Conservation (phyloP, 1,284 basidiomycete genomes). For the Fomitopsis betulina region DNA sequence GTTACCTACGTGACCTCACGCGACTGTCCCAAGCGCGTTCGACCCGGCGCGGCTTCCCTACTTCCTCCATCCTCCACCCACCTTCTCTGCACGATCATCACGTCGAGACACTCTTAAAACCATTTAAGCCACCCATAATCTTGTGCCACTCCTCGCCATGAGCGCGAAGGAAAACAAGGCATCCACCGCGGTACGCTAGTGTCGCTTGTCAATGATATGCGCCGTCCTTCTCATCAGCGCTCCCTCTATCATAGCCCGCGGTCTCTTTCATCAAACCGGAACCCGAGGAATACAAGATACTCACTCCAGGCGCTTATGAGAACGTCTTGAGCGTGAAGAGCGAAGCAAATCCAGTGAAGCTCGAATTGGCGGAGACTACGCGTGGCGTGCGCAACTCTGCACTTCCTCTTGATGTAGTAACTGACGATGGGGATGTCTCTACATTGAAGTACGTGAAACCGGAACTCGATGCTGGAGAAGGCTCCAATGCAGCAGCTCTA, state of each 20-base stretch:
- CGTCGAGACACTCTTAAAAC: not conserved
- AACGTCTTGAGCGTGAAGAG: not conserved
- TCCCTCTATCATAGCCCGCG: constrained; percentile 9
- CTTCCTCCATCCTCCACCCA: not conserved
- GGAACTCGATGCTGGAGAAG: constrained; percentile 26
- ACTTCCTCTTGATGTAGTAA: not conserved
- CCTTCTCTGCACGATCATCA: not conserved
- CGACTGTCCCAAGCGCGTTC: constrained; percentile 11
- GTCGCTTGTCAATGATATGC: not conserved
- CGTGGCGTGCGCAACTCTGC: not conserved
- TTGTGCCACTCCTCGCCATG: constrained; percentile 12
- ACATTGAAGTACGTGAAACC: constrained; percentile 23
- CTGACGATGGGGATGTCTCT: not conserved
- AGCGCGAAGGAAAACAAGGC: constrained; percentile 27
- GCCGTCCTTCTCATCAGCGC: not conserved
- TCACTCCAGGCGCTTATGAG: constrained; percentile 22
- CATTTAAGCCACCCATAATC: not conserved
- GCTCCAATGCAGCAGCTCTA: not conserved
- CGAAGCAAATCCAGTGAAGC: not conserved
- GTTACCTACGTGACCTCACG: constrained; percentile 17
- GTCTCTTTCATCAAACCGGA: constrained; percentile 36
- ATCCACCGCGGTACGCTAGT: not conserved
- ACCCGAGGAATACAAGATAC: constrained; percentile 31
- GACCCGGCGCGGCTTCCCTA: constrained; percentile 1
- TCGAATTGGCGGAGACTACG: constrained; percentile 8